phyloP scores from a whole-genome alignment of 768 basidiomycete genomes.

The Galerina marginata region DNA sequence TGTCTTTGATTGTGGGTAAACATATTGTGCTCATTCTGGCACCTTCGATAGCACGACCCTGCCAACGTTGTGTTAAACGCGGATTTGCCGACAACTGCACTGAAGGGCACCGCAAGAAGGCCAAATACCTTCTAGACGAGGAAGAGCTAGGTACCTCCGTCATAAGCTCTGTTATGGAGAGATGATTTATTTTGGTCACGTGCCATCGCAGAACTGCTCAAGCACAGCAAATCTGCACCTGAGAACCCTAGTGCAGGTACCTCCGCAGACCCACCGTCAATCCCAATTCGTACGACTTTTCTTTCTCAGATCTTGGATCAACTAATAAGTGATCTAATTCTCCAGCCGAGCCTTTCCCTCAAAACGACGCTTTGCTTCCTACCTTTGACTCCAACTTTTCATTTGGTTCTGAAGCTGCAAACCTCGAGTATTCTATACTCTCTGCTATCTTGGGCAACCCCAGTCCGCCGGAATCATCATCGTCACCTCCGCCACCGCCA shows the following conservation, averaged over 20 bases:
- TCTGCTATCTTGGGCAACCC: slow-evolving; percentile 88
- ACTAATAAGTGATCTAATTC: slow-evolving; percentile 21
- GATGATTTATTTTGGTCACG: slow-evolving; percentile 39
- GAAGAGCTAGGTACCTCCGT: slow-evolving; percentile 80
- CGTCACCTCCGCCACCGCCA: slow-evolving; percentile 48
- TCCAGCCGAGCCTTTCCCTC: slow-evolving; percentile 56
- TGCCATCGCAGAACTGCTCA: slow-evolving; percentile 51
- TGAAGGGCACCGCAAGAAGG: slow-evolving; percentile 97
- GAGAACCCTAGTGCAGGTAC: slow-evolving; percentile 34
- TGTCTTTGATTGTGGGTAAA: neutral
- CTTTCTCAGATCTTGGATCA: slow-evolving; percentile 3
- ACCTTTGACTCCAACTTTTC: slow-evolving; percentile 65
- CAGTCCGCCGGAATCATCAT: slow-evolving; percentile 54
- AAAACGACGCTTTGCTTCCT: slow-evolving; percentile 65
- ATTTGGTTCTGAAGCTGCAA: slow-evolving; percentile 90
- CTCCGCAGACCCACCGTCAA: slow-evolving; percentile 39
- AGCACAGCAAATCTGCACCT: slow-evolving; percentile 47
- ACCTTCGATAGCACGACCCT: slow-evolving; percentile 79
- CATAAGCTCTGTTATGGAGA: slow-evolving; percentile 21
- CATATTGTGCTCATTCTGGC: slow-evolving; percentile 21
- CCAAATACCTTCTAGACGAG: slow-evolving; percentile 94
- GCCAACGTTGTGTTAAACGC: slow-evolving; percentile 94
- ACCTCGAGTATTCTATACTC: slow-evolving; percentile 94
- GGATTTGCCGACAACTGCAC: slow-evolving; percentile 88
- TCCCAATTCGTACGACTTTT: slow-evolving; percentile 38